These are phyloP conservation scores for Vanrija sp. DNA, from an alignment of 1,284 basidiomycete species.

Conservation along the genomic window DNA sequence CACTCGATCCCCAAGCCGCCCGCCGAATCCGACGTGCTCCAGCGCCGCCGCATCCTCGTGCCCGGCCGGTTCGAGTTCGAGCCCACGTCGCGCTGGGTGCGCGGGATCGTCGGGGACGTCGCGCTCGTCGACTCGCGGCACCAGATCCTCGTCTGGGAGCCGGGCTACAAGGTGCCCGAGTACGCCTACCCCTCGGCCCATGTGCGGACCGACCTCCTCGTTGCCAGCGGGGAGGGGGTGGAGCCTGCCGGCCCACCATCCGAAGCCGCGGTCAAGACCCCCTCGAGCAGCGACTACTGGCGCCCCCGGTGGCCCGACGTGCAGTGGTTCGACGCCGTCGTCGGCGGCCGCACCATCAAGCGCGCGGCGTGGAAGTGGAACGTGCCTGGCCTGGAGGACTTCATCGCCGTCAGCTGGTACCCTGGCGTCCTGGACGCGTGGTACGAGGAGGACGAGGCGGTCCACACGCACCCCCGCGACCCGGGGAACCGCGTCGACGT, in stretches of 20 bases:
- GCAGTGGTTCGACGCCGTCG: conserved; percentile 2
- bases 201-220: conserved; percentile 4
- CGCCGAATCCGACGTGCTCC: neutral
- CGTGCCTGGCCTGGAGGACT: neutral
- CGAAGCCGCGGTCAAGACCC: neutral
- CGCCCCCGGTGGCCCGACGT: neutral
- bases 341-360: neutral
- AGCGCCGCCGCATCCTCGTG: neutral
- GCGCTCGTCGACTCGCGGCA: conserved; percentile 3
- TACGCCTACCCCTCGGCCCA: conserved; percentile 1
- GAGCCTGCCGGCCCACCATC: neutral
- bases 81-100: conserved; percentile 4
- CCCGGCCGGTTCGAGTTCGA: neutral
- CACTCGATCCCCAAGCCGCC: neutral
- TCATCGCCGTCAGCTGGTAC: neutral
- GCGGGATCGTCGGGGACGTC: neutral
- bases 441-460: conserved; percentile 7
- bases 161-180: neutral
- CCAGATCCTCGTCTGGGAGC: conserved; percentile 7
- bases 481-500: neutral
- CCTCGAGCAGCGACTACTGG: neutral
- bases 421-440: neutral
- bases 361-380: conserved; percentile 5
- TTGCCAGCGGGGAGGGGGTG: neutral
- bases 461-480: neutral